These are phyloP conservation scores for Teunomyces barrocoloradensis DNA, from an alignment of 805 yeast species.

Conservation along the genomic window DNA sequence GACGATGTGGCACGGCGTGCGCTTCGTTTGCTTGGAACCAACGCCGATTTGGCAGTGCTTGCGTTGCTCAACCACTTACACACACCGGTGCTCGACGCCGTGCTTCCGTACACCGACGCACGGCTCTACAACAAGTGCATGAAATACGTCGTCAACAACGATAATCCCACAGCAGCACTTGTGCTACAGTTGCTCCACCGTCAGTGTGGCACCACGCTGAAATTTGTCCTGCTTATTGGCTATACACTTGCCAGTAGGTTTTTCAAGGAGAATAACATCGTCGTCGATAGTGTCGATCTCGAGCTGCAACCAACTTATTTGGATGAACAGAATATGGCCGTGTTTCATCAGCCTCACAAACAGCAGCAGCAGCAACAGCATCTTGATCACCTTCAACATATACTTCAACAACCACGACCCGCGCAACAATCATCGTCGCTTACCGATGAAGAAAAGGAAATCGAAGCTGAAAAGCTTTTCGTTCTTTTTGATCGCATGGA, in stretches of 20 bases:
- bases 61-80: not conserved
- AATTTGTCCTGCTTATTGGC: conserved; percentile 23
- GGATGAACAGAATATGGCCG: conserved; percentile 2
- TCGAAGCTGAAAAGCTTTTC: conserved; percentile 44
- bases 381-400: no score
- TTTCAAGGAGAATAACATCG: conserved; percentile 12
- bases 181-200: not conserved
- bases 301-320: conserved; percentile 12
- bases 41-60: not conserved
- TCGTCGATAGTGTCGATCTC: conserved; percentile 17
- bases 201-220: not conserved
- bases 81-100: not conserved
- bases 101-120: not conserved
- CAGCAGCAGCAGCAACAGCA: not conserved
- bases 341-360: not conserved
- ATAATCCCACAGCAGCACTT: not conserved
- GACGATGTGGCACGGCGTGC: not conserved
- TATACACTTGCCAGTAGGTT: conserved; percentile 13
- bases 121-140: not conserved
- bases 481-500: conserved; percentile 41
- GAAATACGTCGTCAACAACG: not conserved
- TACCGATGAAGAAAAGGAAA: conserved; percentile 42
- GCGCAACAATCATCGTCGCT: conserved; percentile 14
- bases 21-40: not conserved
- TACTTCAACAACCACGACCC: not conserved